phyloP scores from a whole-genome alignment of 495 filamentous ascomycete species.

The Xylaria bambusicola region DNA sequence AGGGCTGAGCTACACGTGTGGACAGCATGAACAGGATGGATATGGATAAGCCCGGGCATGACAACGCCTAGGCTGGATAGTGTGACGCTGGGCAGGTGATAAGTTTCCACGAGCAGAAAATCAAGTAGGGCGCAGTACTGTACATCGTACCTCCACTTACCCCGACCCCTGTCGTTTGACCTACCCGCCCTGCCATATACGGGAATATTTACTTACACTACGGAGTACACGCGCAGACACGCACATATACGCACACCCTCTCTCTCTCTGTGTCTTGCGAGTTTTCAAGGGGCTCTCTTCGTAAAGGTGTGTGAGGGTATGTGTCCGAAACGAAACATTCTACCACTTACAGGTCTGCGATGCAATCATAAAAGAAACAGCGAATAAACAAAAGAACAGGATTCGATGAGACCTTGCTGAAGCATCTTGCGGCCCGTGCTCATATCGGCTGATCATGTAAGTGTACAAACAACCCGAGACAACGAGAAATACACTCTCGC shows the following conservation, averaged over 20 bases:
- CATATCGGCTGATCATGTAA: neutral
- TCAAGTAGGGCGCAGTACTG: conserved; percentile 2
- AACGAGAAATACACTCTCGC: neutral
- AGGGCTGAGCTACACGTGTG: conserved; percentile 19
- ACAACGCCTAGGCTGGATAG: neutral
- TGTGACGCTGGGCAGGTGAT: conserved; percentile 14
- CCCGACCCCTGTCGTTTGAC: conserved; percentile 2
- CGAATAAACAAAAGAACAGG: neutral
- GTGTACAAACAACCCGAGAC: neutral
- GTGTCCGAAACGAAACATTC: neutral
- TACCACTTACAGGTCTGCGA: neutral
- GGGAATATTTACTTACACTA: neutral
- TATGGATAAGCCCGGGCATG: conserved; percentile 5
- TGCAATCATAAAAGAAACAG: neutral
- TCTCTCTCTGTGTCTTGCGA: too few relatives aligned
- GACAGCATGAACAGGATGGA: conserved; percentile 15
- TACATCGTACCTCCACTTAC: neutral
- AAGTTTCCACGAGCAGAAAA: conserved; percentile 4
- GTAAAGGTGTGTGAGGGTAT: neutral
- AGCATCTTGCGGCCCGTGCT: neutral
- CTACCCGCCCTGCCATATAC: conserved; percentile 3
- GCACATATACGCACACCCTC: too few relatives aligned
- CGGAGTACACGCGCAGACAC: too few relatives aligned
- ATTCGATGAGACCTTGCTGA: neutral
- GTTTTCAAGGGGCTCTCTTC: neutral